A percentile compares a stretch with the other conserved stretches of the same genome.
Conservation (phyloP, 1,284 basidiomycete genomes). For the Tylopilus microsporus region DNA sequence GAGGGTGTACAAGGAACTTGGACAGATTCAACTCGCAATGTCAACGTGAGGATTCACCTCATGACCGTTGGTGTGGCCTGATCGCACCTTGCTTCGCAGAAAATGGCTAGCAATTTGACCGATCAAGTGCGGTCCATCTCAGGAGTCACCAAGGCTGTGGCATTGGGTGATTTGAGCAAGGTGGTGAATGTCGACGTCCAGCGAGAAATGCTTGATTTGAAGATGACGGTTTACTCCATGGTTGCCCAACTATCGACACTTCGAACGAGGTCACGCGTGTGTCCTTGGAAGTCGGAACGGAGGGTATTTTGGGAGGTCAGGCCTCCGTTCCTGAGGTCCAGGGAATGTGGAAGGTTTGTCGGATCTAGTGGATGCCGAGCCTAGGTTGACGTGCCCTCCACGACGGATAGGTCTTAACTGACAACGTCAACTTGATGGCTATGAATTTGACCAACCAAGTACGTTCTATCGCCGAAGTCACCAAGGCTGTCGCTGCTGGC, state of each 20-base stretch:
- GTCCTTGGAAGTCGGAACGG: conserved; percentile 89
- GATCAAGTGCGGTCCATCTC: conserved; percentile 98
- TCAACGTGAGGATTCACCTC: conserved; percentile 55
- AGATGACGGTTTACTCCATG: conserved; percentile 89
- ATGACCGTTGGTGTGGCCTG: conserved; percentile 21
- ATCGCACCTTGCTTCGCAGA: conserved; percentile 34
- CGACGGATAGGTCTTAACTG: conserved; percentile 53
- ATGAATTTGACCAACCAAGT: conserved; percentile 92
- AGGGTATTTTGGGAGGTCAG: conserved; percentile 95
- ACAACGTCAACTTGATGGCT: conserved; percentile 86
- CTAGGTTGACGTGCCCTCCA: conserved; percentile 3
- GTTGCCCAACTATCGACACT: conserved; percentile 78
- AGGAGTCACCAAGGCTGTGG: conserved; percentile 94
- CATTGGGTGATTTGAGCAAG: conserved; percentile 84
- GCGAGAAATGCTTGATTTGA: conserved; percentile 95
- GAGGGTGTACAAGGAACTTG: conserved; percentile 93
- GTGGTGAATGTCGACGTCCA: conserved; percentile 93
- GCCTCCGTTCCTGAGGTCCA: conserved; percentile 83
- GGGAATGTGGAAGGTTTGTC: conserved; percentile 82
- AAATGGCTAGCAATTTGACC: conserved; percentile 90
- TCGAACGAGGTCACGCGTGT: conserved; percentile 81
- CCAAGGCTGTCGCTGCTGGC: conserved; percentile 85
- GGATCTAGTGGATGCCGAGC: not conserved
- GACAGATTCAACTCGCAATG: conserved; percentile 87
- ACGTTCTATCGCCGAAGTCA: conserved; percentile 80